Conservation (phyloP, 345 rosid genomes). For the Orychophragmus violaceus region DNA sequence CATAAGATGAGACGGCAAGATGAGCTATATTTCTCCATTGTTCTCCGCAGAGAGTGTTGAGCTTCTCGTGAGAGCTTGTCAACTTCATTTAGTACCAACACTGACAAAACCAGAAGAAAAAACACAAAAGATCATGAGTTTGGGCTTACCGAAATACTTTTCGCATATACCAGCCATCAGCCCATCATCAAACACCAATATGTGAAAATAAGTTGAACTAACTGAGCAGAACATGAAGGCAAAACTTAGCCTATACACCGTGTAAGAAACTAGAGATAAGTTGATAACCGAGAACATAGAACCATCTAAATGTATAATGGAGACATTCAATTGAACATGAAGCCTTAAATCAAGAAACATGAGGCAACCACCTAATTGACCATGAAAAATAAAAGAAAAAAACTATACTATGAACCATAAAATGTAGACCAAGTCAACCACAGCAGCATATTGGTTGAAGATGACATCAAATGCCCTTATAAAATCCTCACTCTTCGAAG, state of each 20-base stretch:
- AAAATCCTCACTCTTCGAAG: neutral
- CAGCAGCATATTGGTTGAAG: neutral
- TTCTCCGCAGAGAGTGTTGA: conserved; percentile 94
- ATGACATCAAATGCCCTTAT: neutral
- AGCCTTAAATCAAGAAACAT: neutral
- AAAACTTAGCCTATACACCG: neutral
- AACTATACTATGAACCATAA: neutral
- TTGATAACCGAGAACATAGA: neutral
- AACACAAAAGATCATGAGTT: neutral
- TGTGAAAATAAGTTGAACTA: conserved; percentile 4
- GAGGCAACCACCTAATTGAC: neutral
- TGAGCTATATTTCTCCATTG: conserved; percentile 96
- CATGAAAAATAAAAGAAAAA: neutral
- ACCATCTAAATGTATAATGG: neutral
- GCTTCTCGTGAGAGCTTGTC: conserved; percentile 99
- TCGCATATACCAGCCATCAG: neutral
- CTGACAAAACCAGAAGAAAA: conserved; percentile 35
- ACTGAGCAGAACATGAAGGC: neutral
- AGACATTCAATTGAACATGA: neutral
- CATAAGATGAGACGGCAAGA: conserved; percentile 87
- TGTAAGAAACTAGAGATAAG: neutral
- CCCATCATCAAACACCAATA: neutral
- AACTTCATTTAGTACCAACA: conserved; percentile 91
- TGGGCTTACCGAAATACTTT: neutral
- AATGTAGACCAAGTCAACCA: neutral